Percentiles rank a stretch among this genome's conserved stretches.
Evolutionary conservation across 2,329 filamentous ascomycete genomes (phyloP).

Genomic region (Colletotrichum sansevieriae): DNA sequence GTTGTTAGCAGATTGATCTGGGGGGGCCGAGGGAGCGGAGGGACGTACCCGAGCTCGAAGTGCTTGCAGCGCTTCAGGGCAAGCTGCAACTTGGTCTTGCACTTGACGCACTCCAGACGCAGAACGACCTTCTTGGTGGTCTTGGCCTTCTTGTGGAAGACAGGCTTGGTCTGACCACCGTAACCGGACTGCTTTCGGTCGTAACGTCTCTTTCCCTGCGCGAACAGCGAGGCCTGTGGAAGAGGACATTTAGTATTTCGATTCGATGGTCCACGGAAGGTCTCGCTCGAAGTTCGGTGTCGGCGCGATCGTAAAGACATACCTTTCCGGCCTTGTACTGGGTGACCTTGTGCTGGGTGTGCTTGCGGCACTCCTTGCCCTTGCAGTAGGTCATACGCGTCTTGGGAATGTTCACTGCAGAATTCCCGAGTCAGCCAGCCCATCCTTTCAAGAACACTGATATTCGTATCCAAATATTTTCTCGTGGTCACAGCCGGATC

Average conservation of each 20-base stretch:
- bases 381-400: constrained; percentile 98
- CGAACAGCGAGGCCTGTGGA: constrained; percentile 86
- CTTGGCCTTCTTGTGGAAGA: constrained; percentile 99
- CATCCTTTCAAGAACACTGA: constrained; percentile 12
- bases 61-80: constrained; percentile 99
- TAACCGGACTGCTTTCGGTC: constrained; percentile 99
- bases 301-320: constrained; percentile 42
- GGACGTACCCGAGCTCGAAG: constrained; percentile 93
- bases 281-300: constrained; percentile 30
- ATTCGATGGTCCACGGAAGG: neutral
- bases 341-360: constrained; percentile 92
- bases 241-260: constrained; percentile 6
- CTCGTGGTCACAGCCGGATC: constrained; percentile 31
- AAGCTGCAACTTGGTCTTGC: constrained; percentile 99
- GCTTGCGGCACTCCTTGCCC: constrained; percentile 92
- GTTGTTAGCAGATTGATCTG: constrained; percentile 15
- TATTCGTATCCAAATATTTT: constrained; percentile 5
- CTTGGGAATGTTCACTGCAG: constrained; percentile 97
- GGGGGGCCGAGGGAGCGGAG: constrained; percentile 7
- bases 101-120: constrained; percentile 95
- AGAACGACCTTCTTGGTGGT: constrained; percentile 99
- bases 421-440: constrained; percentile 49
- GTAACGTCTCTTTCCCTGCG: constrained; percentile 99
- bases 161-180: constrained; percentile 99
- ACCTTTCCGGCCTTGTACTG: constrained; percentile 98